These are phyloP conservation scores for Acacia concinna DNA, from an alignment of 331 rosid species.

Conservation along the genomic window DNA sequence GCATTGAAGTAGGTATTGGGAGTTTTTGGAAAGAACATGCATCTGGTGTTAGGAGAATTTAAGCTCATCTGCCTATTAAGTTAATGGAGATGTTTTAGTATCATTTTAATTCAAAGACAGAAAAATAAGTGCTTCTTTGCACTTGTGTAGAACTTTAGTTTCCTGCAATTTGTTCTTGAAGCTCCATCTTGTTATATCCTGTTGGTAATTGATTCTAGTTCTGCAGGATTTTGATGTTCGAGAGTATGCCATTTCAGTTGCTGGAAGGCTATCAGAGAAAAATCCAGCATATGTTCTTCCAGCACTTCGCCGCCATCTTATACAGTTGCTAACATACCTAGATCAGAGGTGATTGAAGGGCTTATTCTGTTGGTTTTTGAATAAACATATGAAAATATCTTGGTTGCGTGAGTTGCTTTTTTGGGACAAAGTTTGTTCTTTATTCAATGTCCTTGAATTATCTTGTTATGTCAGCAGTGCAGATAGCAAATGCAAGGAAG, in stretches of 20 bases:
- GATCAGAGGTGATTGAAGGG: conserved; percentile 76
- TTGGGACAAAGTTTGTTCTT: conserved; percentile 1
- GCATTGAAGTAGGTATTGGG: background rate
- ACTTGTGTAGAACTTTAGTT: conserved; percentile 31
- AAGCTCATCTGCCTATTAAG: background rate
- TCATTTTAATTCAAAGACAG: conserved; percentile 13
- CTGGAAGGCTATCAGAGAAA: conserved; percentile 95
- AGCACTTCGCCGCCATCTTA: conserved; percentile 98
- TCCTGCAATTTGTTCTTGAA: conserved; percentile 18
- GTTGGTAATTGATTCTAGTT: conserved; percentile 22
- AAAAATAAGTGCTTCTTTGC: conserved; percentile 11
- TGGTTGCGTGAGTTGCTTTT: conserved; percentile 1
- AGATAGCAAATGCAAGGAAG: conserved; percentile 99
- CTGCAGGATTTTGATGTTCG: conserved; percentile 94
- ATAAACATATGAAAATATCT: conserved; percentile 2
- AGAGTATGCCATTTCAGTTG: conserved; percentile 86
- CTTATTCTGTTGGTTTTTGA: conserved; percentile 5
- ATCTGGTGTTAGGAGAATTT: background rate
- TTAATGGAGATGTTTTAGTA: background rate
- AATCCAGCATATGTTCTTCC: conserved; percentile 99
- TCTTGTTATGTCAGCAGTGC: conserved; percentile 74
- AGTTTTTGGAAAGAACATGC: background rate
- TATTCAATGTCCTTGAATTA: conserved; percentile 35
- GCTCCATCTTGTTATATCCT: conserved; percentile 33
- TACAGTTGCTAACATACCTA: conserved; percentile 85